Evolutionary conservation across 805 yeast species (phyloP).

Genomic region (Naumovozyma baii): DNA sequence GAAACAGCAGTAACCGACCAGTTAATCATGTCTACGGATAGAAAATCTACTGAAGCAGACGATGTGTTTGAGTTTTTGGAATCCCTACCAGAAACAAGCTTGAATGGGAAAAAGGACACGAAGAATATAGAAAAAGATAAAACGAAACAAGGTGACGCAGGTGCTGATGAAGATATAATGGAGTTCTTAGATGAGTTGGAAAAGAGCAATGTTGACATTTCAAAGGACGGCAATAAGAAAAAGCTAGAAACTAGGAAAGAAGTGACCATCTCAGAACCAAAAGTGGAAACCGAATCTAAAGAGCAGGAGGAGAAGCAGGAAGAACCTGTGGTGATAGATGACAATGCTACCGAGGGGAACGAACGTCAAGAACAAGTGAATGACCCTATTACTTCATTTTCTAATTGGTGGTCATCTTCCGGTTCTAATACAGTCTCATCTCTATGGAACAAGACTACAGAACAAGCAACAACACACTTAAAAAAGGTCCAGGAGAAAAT

Average conservation of each 20-base stretch:
- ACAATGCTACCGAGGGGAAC: conserved; percentile 15
- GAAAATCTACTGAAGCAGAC: conserved; percentile 45
- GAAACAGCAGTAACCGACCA: too few species aligned
- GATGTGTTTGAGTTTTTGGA: conserved; percentile 75
- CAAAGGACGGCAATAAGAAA: conserved; percentile 21
- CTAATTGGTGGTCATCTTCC: conserved; percentile 67
- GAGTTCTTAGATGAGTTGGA: conserved; percentile 57
- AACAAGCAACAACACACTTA: conserved; percentile 28
- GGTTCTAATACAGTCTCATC: conserved; percentile 59
- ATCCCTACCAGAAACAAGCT: conserved; percentile 51
- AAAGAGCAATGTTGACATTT: conserved; percentile 39
- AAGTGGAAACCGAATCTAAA: background rate
- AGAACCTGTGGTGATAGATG: conserved; percentile 9
- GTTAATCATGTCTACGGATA: conserved; percentile 11
- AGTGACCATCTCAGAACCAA: background rate
- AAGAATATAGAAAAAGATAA: conserved; percentile 32
- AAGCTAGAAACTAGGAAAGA: conserved; percentile 5
- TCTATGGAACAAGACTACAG: conserved; percentile 55
- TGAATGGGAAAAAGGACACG: conserved; percentile 16
- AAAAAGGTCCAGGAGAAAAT: conserved; percentile 29
- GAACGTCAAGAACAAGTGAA: conserved; percentile 24
- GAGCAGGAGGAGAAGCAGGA: conserved; percentile 8
- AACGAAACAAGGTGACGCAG: conserved; percentile 9
- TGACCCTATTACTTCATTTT: conserved; percentile 57
- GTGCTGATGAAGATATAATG: conserved; percentile 32